Base-by-base conservation (phyloP, 2,329 filamentous ascomycete species). In the Pyrenochaeta sp. region DNA sequence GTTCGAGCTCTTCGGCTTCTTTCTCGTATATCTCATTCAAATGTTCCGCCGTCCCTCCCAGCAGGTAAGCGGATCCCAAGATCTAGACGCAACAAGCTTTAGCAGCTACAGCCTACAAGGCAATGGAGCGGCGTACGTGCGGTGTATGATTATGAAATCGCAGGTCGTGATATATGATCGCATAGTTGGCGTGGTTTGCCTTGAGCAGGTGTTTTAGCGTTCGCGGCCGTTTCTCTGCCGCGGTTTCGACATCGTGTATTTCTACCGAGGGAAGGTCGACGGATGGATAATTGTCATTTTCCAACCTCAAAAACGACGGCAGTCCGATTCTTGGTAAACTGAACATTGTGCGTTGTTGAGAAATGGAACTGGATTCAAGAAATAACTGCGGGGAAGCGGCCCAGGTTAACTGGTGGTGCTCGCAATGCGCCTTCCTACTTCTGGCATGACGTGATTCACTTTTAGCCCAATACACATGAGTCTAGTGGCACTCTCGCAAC, bases 161-260 rank as follows among this genome's bases (percentile, higher is more conserved):
- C 4, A 88, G 76, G 39, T 88, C 69, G 67, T 92, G 84, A 69
- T 89, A 94, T 41, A 96, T 74, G 55, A 97, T 86, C 21, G 90
- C 84, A 72, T 96, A 83, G 67, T 94, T 96, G 56, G 87, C 86
- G 74, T 99, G 94, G 69, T 97, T 97, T 38, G 92, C 87, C 71
- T 89, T 90, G 48, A 99, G 72, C 10, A 99, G 78, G 72, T 97
- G 91, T 75, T 96, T 96, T 50, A 99, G 79, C 14, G 89, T 89
- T 49, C 93, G 81, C 13, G 88, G 85, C 43, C 88, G 80, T 69
- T 90, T 93, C 65, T 95, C 90, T 7, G 85, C 81, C 34, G 85
- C 80, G 4, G 86, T 87, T 74, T 97, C 93, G 60, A 96, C 81
- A 68, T 88, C 83, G 72, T 95, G 85, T 44, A 90, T 79, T 53